Conservation (phyloP, 2,329 filamentous ascomycete genomes). For the Colletotrichum spinosum region DNA sequence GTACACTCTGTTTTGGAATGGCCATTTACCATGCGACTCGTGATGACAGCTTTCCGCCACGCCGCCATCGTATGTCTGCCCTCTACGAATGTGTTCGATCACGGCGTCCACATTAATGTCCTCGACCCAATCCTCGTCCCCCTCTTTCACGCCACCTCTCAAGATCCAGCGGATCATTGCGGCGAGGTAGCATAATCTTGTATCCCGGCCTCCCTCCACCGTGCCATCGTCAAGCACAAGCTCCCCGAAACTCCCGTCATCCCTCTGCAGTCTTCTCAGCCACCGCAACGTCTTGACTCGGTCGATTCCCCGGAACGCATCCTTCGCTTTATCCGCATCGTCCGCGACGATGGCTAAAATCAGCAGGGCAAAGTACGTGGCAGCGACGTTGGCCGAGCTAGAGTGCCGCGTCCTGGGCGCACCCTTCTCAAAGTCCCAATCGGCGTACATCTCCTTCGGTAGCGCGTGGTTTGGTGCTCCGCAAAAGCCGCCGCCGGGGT, state of each 20-base stretch:
- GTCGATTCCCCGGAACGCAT: slow-evolving; percentile 72
- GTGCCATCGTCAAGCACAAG: slow-evolving; percentile 68
- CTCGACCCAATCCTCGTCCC: slow-evolving; percentile 65
- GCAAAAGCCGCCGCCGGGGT: slow-evolving; percentile 88
- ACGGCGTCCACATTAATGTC: slow-evolving; percentile 82
- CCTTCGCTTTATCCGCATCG: slow-evolving; percentile 49
- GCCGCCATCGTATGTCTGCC: slow-evolving; percentile 85
- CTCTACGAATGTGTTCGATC: slow-evolving; percentile 75
- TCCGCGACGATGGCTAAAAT: slow-evolving; percentile 69
- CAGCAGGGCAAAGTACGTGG: slow-evolving; percentile 89
- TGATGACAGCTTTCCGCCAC: slow-evolving; percentile 78
- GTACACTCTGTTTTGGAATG: not conserved
- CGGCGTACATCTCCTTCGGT: slow-evolving; percentile 45
- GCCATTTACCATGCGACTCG: slow-evolving; percentile 80
- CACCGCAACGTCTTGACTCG: slow-evolving; percentile 76
- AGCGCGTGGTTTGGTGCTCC: slow-evolving; percentile 79
- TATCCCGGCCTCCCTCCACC: slow-evolving; percentile 84
- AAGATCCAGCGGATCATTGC: slow-evolving; percentile 86
- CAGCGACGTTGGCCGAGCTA: slow-evolving; percentile 78
- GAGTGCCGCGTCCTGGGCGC: slow-evolving; percentile 41
- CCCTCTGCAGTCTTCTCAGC: slow-evolving; percentile 80
- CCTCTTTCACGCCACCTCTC: slow-evolving; percentile 66
- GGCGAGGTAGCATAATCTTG: slow-evolving; percentile 89
- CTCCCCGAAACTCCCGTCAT: slow-evolving; percentile 93
- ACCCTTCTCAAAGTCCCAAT: slow-evolving; percentile 38